Evolutionary conservation across 495 filamentous ascomycete genomes (phyloP).

Genomic region (Penicillium chermesinum): DNA sequence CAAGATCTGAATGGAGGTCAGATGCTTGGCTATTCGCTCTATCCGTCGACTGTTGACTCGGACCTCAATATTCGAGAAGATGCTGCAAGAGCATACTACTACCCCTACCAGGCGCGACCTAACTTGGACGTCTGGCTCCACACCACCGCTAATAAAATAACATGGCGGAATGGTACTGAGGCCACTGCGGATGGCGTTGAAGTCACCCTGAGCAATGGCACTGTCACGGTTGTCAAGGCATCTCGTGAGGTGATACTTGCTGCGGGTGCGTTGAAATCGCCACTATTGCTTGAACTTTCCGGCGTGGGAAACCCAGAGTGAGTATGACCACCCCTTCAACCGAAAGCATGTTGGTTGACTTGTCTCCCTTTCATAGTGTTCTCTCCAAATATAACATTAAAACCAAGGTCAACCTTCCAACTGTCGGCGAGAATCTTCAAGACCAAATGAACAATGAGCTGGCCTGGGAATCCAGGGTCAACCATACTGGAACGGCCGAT

Average conservation of each 20-base stretch:
- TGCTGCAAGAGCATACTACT: conserved; percentile 22
- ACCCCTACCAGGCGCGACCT: conserved; percentile 18
- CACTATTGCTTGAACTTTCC: conserved; percentile 17
- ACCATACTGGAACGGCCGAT: conserved; percentile 8
- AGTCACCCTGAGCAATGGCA: conserved; percentile 17
- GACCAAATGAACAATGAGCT: conserved; percentile 23
- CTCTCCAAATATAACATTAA: conserved; percentile 17
- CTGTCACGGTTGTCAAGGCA: conserved; percentile 13
- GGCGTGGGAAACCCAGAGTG: conserved; percentile 18
- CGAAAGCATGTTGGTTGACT: too few relatives aligned
- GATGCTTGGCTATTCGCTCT: conserved; percentile 20
- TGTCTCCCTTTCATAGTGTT: conserved; percentile 8
- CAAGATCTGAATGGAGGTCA: conserved; percentile 18
- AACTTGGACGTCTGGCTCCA: conserved; percentile 22
- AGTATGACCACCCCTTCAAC: too few relatives aligned
- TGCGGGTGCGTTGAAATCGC: conserved; percentile 15
- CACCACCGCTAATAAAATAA: conserved; percentile 18
- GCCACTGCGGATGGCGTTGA: conserved; percentile 17
- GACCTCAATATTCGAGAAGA: conserved; percentile 22
- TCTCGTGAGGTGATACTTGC: conserved; percentile 18
- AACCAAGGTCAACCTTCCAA: conserved; percentile 16
- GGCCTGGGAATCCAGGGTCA: conserved; percentile 10
- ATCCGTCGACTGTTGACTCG: conserved; percentile 18
- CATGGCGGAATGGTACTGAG: conserved; percentile 15
- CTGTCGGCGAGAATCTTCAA: conserved; percentile 21